phyloP scores from a whole-genome alignment of 2,329 filamentous ascomycete species.

The Microsporum audouinii region DNA sequence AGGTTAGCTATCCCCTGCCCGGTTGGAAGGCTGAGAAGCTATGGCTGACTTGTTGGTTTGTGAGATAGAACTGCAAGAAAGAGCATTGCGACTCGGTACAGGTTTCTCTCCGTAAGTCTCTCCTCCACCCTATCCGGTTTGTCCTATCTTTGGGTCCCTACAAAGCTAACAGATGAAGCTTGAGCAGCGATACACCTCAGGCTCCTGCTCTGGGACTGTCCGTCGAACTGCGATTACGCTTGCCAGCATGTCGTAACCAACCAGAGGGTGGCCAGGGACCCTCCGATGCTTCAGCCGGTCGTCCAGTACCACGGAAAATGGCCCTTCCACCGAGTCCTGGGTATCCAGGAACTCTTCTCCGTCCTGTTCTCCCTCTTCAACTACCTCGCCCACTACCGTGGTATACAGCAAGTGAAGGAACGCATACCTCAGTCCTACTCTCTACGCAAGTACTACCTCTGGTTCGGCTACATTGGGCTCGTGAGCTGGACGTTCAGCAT shows the following conservation, averaged over 20 bases:
- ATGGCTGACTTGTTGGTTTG: background rate
- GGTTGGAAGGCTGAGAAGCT: background rate
- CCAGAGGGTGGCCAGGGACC: slow-evolving; percentile 53
- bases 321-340: slow-evolving; percentile 83
- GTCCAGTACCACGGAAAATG: slow-evolving; percentile 98
- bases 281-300: slow-evolving; percentile 53
- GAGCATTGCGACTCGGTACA: slow-evolving; percentile 65
- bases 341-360: slow-evolving; percentile 88
- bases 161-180: background rate
- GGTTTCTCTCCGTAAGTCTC: slow-evolving; percentile 57
- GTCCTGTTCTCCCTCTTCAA: slow-evolving; percentile 91
- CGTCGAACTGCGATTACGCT: slow-evolving; percentile 90
- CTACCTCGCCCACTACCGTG: slow-evolving; percentile 70
- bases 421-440: slow-evolving; percentile 62
- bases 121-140: background rate
- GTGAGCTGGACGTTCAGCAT: slow-evolving; percentile 79
- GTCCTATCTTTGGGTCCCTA: no score
- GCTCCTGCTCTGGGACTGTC: slow-evolving; percentile 83
- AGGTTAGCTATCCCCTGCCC: slow-evolving; percentile 44
- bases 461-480: slow-evolving; percentile 69
- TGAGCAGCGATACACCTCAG: slow-evolving; percentile 65
- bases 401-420: slow-evolving; percentile 58
- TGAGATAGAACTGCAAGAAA: slow-evolving; percentile 57
- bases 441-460: slow-evolving; percentile 67
- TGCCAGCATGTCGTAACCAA: slow-evolving; percentile 89